Evolutionary conservation across 768 basidiomycete genomes (phyloP).

Genomic region (Strobilomyces echinocephalus): DNA sequence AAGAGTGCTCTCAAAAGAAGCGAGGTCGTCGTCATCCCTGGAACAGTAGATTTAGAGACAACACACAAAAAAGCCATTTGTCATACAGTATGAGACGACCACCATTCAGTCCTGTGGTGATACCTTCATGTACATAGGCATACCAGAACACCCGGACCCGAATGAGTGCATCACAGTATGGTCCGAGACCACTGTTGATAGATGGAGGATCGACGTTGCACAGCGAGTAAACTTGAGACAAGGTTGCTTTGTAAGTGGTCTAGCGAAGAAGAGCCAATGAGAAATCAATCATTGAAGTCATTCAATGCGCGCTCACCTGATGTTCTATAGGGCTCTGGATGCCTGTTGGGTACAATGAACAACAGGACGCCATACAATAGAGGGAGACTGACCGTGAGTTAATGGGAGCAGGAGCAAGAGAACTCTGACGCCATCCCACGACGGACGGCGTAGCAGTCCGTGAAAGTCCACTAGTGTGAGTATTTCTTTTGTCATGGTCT

Average conservation of each 20-base stretch:
- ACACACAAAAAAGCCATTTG: background rate
- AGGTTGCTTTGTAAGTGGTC: conserved; percentile 74
- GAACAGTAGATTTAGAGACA: conserved; percentile 3
- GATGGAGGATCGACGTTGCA: conserved; percentile 50
- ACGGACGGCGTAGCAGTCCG: conserved; percentile 72
- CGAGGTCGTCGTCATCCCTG: conserved; percentile 74
- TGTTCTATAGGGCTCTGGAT: conserved; percentile 28
- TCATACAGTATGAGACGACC: conserved; percentile 76
- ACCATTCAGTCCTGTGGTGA: conserved; percentile 78
- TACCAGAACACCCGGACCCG: conserved; percentile 89
- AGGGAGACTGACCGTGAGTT: conserved; percentile 60
- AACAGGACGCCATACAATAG: background rate
- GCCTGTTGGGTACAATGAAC: conserved; percentile 15
- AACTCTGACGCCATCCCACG: conserved; percentile 82
- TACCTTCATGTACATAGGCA: conserved; percentile 78
- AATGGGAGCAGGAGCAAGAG: conserved; percentile 78
- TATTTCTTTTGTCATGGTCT: conserved; percentile 70
- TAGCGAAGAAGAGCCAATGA: conserved; percentile 22
- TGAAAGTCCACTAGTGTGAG: conserved; percentile 76
- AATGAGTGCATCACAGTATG: conserved; percentile 55
- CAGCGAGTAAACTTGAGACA: conserved; percentile 77
- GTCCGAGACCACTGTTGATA: conserved; percentile 44
- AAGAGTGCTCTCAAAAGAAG: conserved; percentile 63
- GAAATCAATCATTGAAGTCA: too few relatives aligned
- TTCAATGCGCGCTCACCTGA: conserved; percentile 7